phyloP scores from a whole-genome alignment of 2,329 filamentous ascomycete species.

The Exophiala phaeomuriformis region DNA sequence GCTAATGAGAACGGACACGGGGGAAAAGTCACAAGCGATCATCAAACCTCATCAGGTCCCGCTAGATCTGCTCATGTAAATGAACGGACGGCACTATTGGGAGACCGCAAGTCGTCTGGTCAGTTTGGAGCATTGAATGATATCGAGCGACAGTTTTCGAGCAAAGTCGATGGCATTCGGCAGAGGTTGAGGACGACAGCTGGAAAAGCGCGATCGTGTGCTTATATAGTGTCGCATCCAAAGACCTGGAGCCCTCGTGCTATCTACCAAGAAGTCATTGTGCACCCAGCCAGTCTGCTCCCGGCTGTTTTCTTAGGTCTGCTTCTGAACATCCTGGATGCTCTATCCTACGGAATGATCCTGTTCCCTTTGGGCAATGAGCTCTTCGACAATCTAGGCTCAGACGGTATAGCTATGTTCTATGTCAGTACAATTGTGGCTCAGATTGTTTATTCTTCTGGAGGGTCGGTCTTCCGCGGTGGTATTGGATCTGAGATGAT shows the following conservation, averaged over 20 bases:
- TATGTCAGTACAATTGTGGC: constrained; percentile 96
- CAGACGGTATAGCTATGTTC: constrained; percentile 96
- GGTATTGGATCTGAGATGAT: constrained; percentile 96
- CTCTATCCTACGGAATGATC: constrained; percentile 93
- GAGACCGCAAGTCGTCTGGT: constrained; percentile 17
- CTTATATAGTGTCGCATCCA: constrained; percentile 46
- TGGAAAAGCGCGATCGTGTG: constrained; percentile 9
- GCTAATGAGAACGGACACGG: constrained; percentile 24
- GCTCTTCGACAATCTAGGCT: constrained; percentile 76
- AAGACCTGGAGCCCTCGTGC: constrained; percentile 63
- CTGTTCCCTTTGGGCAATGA: constrained; percentile 84
- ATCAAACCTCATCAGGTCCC: constrained; percentile 4
- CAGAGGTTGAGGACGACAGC: constrained; percentile 9
- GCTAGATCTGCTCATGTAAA: constrained; percentile 21
- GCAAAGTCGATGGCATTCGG: background rate
- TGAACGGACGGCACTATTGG: constrained; percentile 24
- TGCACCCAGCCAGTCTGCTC: constrained; percentile 63
- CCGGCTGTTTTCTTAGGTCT: constrained; percentile 84
- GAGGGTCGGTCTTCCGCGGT: constrained; percentile 80
- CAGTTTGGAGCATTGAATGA: constrained; percentile 24
- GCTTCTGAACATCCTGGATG: constrained; percentile 87
- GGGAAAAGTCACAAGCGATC: constrained; percentile 4
- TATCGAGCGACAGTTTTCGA: constrained; percentile 28
- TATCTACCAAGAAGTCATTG: constrained; percentile 57
- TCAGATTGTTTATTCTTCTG: constrained; percentile 78